Evolutionary conservation across 768 basidiomycete species (phyloP).

Genomic region (Melanogaster broomeanus): DNA sequence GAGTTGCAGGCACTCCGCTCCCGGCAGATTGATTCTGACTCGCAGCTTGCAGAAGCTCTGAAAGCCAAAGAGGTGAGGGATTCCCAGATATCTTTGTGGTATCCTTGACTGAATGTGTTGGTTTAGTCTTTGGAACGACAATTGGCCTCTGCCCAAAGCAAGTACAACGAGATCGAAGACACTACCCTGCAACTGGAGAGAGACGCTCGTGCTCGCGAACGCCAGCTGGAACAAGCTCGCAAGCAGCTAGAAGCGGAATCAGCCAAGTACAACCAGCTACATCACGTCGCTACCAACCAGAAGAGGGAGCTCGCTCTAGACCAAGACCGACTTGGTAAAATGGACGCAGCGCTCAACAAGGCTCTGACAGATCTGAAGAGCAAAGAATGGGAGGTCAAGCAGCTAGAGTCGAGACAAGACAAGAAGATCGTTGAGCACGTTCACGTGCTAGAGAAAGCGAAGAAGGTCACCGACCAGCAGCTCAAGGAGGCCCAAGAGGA

Average conservation of each 20-base stretch:
- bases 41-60: constrained; percentile 57
- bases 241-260: constrained; percentile 78
- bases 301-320: constrained; percentile 70
- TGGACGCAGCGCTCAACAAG: constrained; percentile 81
- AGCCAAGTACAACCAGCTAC: constrained; percentile 71
- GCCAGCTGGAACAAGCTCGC: constrained; percentile 68
- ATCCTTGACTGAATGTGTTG: background rate
- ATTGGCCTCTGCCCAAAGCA: constrained; percentile 66
- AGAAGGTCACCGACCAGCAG: constrained; percentile 90
- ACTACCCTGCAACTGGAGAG: constrained; percentile 80
- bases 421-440: constrained; percentile 99
- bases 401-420: constrained; percentile 85
- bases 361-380: constrained; percentile 76
- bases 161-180: constrained; percentile 88
- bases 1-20: constrained; percentile 71
- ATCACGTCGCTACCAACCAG: constrained; percentile 60
- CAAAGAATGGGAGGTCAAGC: constrained; percentile 84
- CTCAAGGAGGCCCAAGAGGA: constrained; percentile 80
- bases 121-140: constrained; percentile 75
- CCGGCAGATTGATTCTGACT: constrained; percentile 67
- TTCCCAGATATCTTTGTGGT: background rate
- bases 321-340: constrained; percentile 68
- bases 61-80: constrained; percentile 73
- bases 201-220: constrained; percentile 72
- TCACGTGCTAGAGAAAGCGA: constrained; percentile 94